Evolutionary conservation across 306 rosid genomes (phyloP).

Genomic region (Urtica urens): DNA sequence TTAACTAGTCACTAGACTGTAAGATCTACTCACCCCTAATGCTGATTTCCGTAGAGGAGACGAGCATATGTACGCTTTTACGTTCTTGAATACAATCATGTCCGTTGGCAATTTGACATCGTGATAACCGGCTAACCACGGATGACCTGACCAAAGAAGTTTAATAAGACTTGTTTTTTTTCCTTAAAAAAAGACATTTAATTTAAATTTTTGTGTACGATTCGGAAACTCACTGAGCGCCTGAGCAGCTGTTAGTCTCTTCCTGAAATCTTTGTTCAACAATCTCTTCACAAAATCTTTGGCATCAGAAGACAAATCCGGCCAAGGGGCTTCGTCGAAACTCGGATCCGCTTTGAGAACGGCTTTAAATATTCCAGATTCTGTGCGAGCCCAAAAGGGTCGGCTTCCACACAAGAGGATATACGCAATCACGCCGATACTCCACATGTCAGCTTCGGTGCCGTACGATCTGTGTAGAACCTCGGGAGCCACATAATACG

Average conservation of each 20-base stretch:
- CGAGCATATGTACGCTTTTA: conserved; percentile 53
- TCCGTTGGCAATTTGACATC: conserved; percentile 54
- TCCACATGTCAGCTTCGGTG: conserved; percentile 88
- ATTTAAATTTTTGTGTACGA: too few relatives aligned
- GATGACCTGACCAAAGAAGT: conserved; percentile 57
- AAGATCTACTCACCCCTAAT: conserved; percentile 48
- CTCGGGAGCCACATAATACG: conserved; percentile 89
- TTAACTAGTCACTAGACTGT: too few relatives aligned
- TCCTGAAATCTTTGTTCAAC: conserved; percentile 62
- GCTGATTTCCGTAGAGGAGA: conserved; percentile 74
- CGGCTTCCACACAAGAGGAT: conserved; percentile 84
- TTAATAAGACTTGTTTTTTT: too few relatives aligned
- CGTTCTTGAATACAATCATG: conserved; percentile 54
- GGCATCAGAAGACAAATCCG: conserved; percentile 64
- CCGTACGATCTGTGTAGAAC: conserved; percentile 77
- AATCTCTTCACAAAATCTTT: conserved; percentile 61
- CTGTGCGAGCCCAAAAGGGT: conserved; percentile 79
- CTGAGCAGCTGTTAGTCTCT: conserved; percentile 74
- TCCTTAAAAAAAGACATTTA: too few relatives aligned
- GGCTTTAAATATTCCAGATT: conserved; percentile 75
- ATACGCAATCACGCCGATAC: conserved; percentile 81
- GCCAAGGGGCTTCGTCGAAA: conserved; percentile 88
- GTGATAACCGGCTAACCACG: conserved; percentile 48
- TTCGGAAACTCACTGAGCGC: conserved; percentile 44
- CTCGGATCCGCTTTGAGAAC: conserved; percentile 76